A percentile compares a stretch with the other conserved stretches of the same genome.
Conservation (phyloP, 805 yeast species). For the Schwanniomyces pseudopolymorphus region DNA sequence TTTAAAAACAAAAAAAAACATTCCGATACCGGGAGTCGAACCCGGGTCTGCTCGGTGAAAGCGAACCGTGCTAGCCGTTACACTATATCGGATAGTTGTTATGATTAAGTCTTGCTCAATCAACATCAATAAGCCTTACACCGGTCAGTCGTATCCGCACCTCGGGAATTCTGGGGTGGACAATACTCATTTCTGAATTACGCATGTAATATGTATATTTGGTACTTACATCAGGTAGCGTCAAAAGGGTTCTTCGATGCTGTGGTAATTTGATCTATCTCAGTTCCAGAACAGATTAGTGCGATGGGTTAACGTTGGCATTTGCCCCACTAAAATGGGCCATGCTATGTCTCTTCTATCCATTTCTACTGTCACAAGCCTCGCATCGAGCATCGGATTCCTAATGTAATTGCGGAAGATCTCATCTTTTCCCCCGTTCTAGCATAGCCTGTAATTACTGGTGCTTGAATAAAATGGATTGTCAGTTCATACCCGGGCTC, state of each 20-base stretch:
- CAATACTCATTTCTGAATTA: not conserved
- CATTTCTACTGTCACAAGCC: not conserved
- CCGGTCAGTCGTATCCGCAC: not conserved
- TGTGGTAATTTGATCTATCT: not conserved
- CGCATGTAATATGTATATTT: not conserved
- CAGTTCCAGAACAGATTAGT: too few relatives aligned
- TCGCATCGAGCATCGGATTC: not conserved
- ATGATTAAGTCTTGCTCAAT: not conserved
- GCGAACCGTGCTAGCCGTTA: constrained; percentile 56
- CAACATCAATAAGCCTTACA: too few relatives aligned
- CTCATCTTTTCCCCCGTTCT: not conserved
- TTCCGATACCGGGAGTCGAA: constrained; percentile 87
- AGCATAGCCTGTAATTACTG: not conserved
- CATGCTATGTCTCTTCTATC: not conserved
- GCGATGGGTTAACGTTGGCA: too few relatives aligned
- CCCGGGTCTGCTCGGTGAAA: constrained; percentile 64
- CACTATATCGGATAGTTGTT: constrained; percentile 44
- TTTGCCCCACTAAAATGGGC: too few relatives aligned
- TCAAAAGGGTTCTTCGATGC: not conserved
- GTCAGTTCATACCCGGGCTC: not conserved
- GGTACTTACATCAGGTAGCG: not conserved
- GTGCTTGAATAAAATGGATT: not conserved
- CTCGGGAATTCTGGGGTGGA: not conserved
- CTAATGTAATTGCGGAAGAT: not conserved
- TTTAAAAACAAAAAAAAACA: not conserved